A percentile compares a stretch with the other conserved stretches of the same genome.
These are phyloP conservation scores for Chaetomium strumarium DNA, from an alignment of 2,329 filamentous ascomycete species.

Conservation along the genomic window DNA sequence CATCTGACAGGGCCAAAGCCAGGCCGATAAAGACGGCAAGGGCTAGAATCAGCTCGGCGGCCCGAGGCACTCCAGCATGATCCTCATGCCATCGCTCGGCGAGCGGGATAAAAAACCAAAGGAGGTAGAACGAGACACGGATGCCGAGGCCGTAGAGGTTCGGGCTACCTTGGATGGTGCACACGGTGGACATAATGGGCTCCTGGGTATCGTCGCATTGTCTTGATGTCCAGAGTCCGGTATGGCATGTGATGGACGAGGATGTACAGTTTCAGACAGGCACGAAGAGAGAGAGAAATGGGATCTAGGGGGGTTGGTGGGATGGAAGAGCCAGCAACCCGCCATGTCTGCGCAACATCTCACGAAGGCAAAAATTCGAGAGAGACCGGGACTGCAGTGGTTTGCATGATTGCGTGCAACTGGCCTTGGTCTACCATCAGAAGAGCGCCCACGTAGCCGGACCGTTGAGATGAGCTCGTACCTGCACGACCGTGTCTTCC, in stretches of 20 bases:
- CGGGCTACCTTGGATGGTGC: constrained; percentile 12
- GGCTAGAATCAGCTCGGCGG: constrained; percentile 16
- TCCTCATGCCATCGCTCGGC: constrained; percentile 9
- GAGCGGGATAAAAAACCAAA: constrained; percentile 17
- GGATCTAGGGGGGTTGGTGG: no score
- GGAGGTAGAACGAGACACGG: constrained; percentile 22
- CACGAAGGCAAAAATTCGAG: background rate
- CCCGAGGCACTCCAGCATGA: constrained; percentile 10
- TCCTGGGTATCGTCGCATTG: background rate
- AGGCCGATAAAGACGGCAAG: constrained; percentile 19
- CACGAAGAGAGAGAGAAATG: no score
- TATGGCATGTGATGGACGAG: no score
- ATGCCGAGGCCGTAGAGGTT: constrained; percentile 23
- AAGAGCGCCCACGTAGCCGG: constrained; percentile 2
- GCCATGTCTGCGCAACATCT: no score
- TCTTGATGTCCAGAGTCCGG: background rate
- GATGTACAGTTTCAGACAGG: no score
- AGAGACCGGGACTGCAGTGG: background rate
- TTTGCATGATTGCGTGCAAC: background rate
- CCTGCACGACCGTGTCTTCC: constrained; percentile 1
- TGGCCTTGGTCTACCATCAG: background rate
- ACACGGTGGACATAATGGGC: constrained; percentile 1
- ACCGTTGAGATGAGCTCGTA: background rate
- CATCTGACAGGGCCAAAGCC: constrained; percentile 3
- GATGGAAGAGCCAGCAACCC: no score